Percentiles rank a stretch among this genome's conserved stretches.
Conservation (phyloP, 179 eudicot species). For the Beta lomatogona region DNA sequence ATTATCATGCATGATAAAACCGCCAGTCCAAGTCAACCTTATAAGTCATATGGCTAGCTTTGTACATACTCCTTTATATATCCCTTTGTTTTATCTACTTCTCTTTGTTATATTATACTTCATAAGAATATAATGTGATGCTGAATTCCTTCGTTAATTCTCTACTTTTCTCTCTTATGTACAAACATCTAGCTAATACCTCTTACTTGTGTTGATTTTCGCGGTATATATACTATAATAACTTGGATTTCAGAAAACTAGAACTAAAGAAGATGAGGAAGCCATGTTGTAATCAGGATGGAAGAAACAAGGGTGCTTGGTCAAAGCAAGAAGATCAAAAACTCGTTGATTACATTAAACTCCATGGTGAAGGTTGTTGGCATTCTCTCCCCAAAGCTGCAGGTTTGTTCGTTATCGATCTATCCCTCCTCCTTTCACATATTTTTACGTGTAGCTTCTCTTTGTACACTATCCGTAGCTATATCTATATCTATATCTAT, state of each 20-base stretch:
- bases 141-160: background rate
- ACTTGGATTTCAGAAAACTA: background rate
- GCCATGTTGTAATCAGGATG: constrained; percentile 28
- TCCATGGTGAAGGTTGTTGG: constrained; percentile 38
- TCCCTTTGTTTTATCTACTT: background rate
- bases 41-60: background rate
- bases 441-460: background rate
- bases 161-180: background rate
- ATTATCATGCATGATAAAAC: constrained; percentile 9
- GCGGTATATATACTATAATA: background rate
- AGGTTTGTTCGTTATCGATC: constrained; percentile 18
- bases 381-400: constrained; percentile 34
- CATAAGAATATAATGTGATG: background rate
- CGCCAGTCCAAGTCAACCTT: constrained; percentile 7
- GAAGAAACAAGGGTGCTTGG: constrained; percentile 39
- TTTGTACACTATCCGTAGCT: background rate
- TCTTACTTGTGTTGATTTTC: background rate
- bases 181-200: background rate
- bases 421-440: background rate
- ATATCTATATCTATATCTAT: background rate
- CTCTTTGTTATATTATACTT: too few relatives aligned
- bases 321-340: constrained; percentile 38
- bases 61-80: background rate
- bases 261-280: constrained; percentile 21
- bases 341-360: constrained; percentile 29